Conservation (phyloP, 1,284 basidiomycete genomes). For the Ustilago esculenta region DNA sequence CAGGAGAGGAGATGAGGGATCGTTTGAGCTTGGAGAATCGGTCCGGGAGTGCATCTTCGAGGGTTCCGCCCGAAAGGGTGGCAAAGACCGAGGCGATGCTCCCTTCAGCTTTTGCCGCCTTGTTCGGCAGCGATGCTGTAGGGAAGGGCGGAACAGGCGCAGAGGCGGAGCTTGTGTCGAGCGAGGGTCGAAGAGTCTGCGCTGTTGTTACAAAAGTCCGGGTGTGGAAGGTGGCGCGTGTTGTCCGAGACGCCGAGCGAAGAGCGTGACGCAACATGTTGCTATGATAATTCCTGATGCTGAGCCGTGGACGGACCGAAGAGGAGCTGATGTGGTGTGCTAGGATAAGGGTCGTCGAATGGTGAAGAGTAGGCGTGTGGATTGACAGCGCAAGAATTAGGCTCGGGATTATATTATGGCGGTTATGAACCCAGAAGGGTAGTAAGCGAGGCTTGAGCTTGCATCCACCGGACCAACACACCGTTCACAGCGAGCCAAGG, state of each 20-base stretch:
- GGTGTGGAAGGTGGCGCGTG: too few relatives aligned
- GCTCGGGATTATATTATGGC: too few relatives aligned
- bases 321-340: too few relatives aligned
- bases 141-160: constrained; percentile 4
- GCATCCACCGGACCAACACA: background rate
- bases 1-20: constrained; percentile 21
- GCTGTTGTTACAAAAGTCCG: constrained; percentile 1
- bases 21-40: constrained; percentile 49
- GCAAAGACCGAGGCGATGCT: constrained; percentile 58
- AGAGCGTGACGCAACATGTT: constrained; percentile 6
- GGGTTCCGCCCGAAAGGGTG: constrained; percentile 42
- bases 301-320: too few relatives aligned
- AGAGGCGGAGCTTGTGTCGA: constrained; percentile 8
- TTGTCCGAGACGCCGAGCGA: too few relatives aligned
- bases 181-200: background rate
- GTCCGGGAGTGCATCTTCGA: constrained; percentile 49
- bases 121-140: background rate
- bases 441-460: too few relatives aligned
- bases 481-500: background rate
- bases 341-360: too few relatives aligned
- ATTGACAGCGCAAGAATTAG: too few relatives aligned
- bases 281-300: background rate
- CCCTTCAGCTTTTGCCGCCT: constrained; percentile 40
- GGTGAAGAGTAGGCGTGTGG: too few relatives aligned
- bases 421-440: too few relatives aligned